A percentile compares a stretch with the other conserved stretches of the same genome.
Evolutionary conservation across 2,329 filamentous ascomycete genomes (phyloP).

Genomic region (Lasiodiplodia gonubiensis): DNA sequence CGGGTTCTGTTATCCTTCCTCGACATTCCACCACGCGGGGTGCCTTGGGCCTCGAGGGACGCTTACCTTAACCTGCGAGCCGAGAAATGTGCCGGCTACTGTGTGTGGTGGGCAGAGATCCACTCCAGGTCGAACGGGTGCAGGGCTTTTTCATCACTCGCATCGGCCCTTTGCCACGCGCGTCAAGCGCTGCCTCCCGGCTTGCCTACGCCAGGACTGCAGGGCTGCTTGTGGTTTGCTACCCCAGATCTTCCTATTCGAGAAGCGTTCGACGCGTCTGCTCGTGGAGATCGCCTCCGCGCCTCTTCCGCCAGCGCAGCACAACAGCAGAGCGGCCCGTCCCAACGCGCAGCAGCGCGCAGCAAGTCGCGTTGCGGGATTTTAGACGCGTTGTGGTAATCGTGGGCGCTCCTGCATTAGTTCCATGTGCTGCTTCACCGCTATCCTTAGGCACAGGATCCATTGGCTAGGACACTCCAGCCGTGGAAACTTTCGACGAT

Average conservation of each 20-base stretch:
- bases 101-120: background rate
- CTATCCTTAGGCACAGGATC: background rate
- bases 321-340: conserved; percentile 18
- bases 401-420: conserved; percentile 22
- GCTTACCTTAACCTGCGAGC: conserved; percentile 6
- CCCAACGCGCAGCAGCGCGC: background rate
- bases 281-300: conserved; percentile 21
- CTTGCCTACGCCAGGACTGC: background rate
- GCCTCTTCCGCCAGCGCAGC: conserved; percentile 4
- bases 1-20: no score
- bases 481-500: no score
- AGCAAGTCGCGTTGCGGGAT: conserved; percentile 17
- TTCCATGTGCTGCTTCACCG: conserved; percentile 17
- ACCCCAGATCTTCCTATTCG: conserved; percentile 18
- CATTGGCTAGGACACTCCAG: conserved; percentile 19
- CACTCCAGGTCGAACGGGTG: background rate
- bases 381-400: conserved; percentile 13
- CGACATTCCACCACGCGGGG: no score
- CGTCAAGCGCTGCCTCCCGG: background rate
- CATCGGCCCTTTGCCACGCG: conserved; percentile 6
- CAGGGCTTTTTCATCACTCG: conserved; percentile 1
- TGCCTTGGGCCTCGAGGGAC: background rate
- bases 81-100: conserved; percentile 4
- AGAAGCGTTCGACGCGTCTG: conserved; percentile 18
- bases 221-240: conserved; percentile 20